Percentiles rank a stretch among this genome's conserved stretches.
Conservation (phyloP, 805 yeast species). For the Candida chilensis region DNA sequence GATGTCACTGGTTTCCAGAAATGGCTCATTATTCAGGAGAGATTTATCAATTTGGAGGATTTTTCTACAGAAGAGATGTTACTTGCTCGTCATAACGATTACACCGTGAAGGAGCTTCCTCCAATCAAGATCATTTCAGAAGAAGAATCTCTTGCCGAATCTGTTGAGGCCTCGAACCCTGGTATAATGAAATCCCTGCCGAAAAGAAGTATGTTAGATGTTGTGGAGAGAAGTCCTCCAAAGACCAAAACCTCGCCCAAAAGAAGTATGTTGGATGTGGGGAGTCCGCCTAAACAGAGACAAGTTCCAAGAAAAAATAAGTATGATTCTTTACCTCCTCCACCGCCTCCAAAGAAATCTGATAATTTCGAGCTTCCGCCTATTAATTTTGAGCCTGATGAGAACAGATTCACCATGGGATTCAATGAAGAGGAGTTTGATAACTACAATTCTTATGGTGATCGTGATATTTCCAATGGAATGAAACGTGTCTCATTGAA, state of each 20-base stretch:
- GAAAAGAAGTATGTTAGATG: conserved; percentile 1
- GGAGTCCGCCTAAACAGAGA: conserved; percentile 1
- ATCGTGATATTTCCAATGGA: neutral
- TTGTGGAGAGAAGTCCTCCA: conserved; percentile 8
- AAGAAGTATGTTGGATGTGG: conserved; percentile 3
- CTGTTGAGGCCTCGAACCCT: conserved; percentile 8
- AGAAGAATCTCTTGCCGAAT: conserved; percentile 9
- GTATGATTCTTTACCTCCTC: conserved; percentile 1
- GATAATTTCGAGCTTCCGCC: conserved; percentile 1
- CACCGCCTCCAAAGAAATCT: conserved; percentile 10
- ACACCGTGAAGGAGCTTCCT: conserved; percentile 6
- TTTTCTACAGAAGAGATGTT: conserved; percentile 8
- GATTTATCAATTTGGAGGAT: conserved; percentile 31
- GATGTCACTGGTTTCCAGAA: conserved; percentile 66
- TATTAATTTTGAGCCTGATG: conserved; percentile 8
- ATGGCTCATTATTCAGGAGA: conserved; percentile 73
- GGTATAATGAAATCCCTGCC: conserved; percentile 3
- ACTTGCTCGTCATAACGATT: conserved; percentile 7
- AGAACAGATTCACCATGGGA: conserved; percentile 4
- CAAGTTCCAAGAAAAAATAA: too few relatives aligned
- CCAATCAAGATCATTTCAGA: conserved; percentile 7
- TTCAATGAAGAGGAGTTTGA: conserved; percentile 1
- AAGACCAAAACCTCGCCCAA: conserved; percentile 3
- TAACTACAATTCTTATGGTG: neutral
- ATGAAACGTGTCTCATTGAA: neutral